phyloP scores from a whole-genome alignment of 2,329 filamentous ascomycete genomes.

The Colletotrichum incanum region DNA sequence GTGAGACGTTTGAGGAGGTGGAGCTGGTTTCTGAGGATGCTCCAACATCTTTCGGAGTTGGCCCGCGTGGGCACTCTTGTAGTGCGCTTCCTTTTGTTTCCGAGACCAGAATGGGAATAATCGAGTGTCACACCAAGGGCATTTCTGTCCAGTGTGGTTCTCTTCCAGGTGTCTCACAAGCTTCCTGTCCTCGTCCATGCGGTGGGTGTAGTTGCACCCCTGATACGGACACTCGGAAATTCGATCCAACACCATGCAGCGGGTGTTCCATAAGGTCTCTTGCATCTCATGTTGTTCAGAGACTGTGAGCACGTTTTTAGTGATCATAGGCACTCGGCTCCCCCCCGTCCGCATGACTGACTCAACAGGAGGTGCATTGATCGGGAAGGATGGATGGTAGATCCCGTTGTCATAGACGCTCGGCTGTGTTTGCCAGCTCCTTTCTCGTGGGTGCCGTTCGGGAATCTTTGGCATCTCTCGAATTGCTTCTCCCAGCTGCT shows the following conservation, averaged over 20 bases:
- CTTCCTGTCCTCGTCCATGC: slow-evolving; percentile 47
- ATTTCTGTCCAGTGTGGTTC: slow-evolving; percentile 54
- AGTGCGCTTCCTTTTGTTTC: slow-evolving; percentile 49
- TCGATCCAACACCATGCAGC: slow-evolving; percentile 54
- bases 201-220: slow-evolving; percentile 55
- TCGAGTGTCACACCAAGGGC: slow-evolving; percentile 54
- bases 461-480: neutral
- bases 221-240: slow-evolving; percentile 56
- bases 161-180: slow-evolving; percentile 56
- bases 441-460: slow-evolving; percentile 9
- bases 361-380: slow-evolving; percentile 55
- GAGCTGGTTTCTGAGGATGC: neutral
- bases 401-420: slow-evolving; percentile 50
- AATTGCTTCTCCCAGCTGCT: neutral
- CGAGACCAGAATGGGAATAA: slow-evolving; percentile 51
- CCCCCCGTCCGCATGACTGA: slow-evolving; percentile 54
- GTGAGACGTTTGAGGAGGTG: neutral
- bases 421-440: slow-evolving; percentile 49
- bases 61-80: slow-evolving; percentile 49
- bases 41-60: slow-evolving; percentile 41
- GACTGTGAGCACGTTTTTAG: slow-evolving; percentile 57
- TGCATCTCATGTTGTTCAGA: slow-evolving; percentile 58
- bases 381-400: slow-evolving; percentile 53
- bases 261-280: slow-evolving; percentile 52
- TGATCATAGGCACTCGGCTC: slow-evolving; percentile 54